These are phyloP conservation scores for Diplodia seriata DNA, from an alignment of 2,329 filamentous ascomycete genomes.

Conservation along the genomic window DNA sequence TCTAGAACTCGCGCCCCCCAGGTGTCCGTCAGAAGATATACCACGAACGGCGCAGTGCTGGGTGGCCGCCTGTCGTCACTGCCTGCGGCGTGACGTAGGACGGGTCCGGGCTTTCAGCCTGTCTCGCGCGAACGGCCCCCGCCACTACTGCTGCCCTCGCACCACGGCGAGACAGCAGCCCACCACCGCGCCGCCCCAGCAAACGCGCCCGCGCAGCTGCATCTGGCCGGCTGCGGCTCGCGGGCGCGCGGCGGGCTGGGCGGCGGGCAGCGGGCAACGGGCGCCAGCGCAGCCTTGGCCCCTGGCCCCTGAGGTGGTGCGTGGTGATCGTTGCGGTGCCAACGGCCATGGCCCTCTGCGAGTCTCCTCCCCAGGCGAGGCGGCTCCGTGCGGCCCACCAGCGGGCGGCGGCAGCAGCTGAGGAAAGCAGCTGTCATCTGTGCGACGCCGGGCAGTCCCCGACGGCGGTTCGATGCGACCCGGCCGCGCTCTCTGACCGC, in stretches of 20 bases:
- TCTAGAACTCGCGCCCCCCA: conserved; percentile 20
- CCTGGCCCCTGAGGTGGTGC: background rate
- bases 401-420: background rate
- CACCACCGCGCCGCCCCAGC: background rate
- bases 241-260: background rate
- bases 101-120: conserved; percentile 22
- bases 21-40: conserved; percentile 30
- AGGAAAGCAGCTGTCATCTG: conserved; percentile 9
- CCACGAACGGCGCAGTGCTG: conserved; percentile 10
- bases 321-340: conserved; percentile 24
- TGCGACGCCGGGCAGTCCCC: conserved; percentile 12
- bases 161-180: conserved; percentile 11
- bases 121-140: background rate
- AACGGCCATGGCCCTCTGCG: background rate
- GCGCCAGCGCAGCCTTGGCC: background rate
- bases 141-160: conserved; percentile 14
- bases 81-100: conserved; percentile 19
- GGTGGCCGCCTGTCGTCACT: conserved; percentile 13
- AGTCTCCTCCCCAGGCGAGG: conserved; percentile 9
- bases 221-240: background rate
- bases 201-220: background rate
- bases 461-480: conserved; percentile 27
- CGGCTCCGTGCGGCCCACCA: conserved; percentile 13
- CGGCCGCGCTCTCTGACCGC: conserved; percentile 28
- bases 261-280: background rate